A percentile compares a stretch with the other conserved stretches of the same genome.
These are phyloP conservation scores for Umbelopsis ramanniana DNA, from an alignment of 192 early-diverging fungal genomes.

Conservation along the genomic window DNA sequence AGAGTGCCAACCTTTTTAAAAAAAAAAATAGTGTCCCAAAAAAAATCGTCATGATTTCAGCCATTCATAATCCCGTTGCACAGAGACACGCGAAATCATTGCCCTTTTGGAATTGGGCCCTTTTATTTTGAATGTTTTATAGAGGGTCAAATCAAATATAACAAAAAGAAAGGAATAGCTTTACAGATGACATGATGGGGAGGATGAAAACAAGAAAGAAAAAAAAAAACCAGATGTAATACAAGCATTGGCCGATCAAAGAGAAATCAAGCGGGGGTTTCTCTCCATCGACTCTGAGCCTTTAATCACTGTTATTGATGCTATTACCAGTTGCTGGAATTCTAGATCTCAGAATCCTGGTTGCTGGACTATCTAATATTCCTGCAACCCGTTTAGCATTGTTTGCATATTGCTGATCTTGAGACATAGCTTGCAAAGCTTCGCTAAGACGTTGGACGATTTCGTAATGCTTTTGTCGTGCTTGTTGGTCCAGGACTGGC, in stretches of 20 bases:
- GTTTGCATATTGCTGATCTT: neutral
- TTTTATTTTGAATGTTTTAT: neutral
- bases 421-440: constrained; percentile 14
- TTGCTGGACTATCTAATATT: no score
- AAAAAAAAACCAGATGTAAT: neutral
- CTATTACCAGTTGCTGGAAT: no score
- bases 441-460: constrained; percentile 1
- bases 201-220: neutral
- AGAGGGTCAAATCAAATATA: no score
- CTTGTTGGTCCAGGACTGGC: neutral
- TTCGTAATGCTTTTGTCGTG: constrained; percentile 13
- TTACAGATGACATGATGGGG: neutral
- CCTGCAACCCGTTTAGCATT: no score
- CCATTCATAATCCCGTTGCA: no score
- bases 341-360: no score
- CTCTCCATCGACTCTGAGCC: neutral
- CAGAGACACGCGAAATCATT: no score
- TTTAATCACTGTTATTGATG: no score
- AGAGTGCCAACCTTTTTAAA: neutral
- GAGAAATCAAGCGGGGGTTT: neutral
- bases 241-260: no score
- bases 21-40: no score
- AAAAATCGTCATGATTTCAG: no score
- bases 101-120: neutral
- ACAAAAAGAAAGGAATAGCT: constrained; percentile 5